A percentile compares a stretch with the other conserved stretches of the same genome.
Conservation (phyloP, 352 stramenopile genomes). For the Halophytophthora polymorphica region DNA sequence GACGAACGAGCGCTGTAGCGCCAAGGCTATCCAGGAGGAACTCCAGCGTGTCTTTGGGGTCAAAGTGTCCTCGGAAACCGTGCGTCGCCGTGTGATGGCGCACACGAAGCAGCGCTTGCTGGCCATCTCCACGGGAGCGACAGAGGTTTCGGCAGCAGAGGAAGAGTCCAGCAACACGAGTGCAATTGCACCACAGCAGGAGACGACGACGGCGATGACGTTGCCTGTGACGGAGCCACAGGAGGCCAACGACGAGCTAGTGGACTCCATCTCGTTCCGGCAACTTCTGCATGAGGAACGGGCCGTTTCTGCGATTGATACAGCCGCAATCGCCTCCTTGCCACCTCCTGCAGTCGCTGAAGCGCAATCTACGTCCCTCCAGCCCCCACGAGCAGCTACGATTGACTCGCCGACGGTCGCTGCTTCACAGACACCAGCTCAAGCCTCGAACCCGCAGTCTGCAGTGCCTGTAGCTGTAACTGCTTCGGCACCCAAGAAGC, state of each 20-base stretch:
- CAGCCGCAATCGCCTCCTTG: not conserved
- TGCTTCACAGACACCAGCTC: no score
- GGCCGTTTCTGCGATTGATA: not conserved
- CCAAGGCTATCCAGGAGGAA: constrained; percentile 64
- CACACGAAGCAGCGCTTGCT: constrained; percentile 41
- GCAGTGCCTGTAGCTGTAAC: not conserved
- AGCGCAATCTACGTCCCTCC: no score
- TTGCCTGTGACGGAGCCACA: not conserved
- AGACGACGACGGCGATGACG: not conserved
- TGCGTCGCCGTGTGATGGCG: constrained; percentile 52
- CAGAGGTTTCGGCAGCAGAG: constrained; percentile 14
- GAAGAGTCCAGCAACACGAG: not conserved
- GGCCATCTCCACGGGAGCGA: constrained; percentile 7
- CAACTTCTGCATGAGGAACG: constrained; percentile 11
- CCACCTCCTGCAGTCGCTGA: not conserved
- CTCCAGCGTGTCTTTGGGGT: constrained; percentile 50
- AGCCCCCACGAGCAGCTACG: no score
- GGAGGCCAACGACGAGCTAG: not conserved
- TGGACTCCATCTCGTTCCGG: constrained; percentile 14
- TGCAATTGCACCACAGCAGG: not conserved
- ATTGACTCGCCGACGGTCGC: no score
- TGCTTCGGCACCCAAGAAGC: constrained; percentile 5
- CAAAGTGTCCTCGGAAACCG: constrained; percentile 58
- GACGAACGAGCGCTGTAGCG: constrained; percentile 46
- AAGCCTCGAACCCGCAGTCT: no score